A percentile compares a stretch with the other conserved stretches of the same genome.
Evolutionary conservation across 2,329 filamentous ascomycete genomes (phyloP).

Genomic region (Ophiostoma montium): DNA sequence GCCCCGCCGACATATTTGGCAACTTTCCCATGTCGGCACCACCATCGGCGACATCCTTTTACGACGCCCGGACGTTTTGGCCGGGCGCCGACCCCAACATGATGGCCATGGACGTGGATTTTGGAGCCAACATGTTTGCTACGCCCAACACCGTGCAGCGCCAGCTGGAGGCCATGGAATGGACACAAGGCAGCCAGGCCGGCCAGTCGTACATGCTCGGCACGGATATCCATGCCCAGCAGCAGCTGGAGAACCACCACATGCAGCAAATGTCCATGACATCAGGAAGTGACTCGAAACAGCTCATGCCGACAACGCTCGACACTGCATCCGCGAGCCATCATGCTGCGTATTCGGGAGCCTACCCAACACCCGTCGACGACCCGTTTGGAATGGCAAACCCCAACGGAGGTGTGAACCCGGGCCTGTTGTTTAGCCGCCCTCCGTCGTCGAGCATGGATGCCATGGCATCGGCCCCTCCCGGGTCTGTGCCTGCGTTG

Average conservation of each 20-base stretch:
- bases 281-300: constrained; percentile 36
- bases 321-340: constrained; percentile 24
- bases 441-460: constrained; percentile 35
- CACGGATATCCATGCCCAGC: constrained; percentile 21
- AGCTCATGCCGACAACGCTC: constrained; percentile 24
- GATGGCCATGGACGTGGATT: constrained; percentile 46
- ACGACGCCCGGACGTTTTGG: constrained; percentile 37
- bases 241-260: constrained; percentile 7
- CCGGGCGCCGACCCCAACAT: constrained; percentile 29
- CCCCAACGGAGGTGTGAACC: constrained; percentile 38
- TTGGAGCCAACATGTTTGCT: constrained; percentile 32
- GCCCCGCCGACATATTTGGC: constrained; percentile 40
- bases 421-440: constrained; percentile 42
- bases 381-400: constrained; percentile 36
- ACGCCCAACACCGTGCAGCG: constrained; percentile 29
- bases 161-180: constrained; percentile 39
- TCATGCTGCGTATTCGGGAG: constrained; percentile 25
- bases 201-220: constrained; percentile 24
- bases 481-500: not conserved
- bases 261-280: constrained; percentile 16
- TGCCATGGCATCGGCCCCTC: constrained; percentile 14
- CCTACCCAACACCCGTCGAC: constrained; percentile 31
- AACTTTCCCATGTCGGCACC: constrained; percentile 44
- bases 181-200: constrained; percentile 40
- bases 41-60: constrained; percentile 31